Conservation (phyloP, 1,139 yeast genomes). For the Geotrichum aggregatum region DNA sequence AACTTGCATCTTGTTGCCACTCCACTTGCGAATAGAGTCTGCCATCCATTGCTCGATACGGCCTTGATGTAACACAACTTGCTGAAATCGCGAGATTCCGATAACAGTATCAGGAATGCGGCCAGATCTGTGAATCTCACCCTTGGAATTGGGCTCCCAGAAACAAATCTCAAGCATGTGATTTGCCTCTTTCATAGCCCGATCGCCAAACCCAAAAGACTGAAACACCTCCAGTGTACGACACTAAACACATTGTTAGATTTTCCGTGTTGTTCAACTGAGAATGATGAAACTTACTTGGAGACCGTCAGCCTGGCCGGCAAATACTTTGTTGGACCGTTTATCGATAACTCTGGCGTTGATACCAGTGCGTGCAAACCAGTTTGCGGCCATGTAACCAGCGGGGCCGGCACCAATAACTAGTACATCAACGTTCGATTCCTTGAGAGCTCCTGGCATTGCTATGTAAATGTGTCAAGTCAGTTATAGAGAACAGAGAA, state of each 20-base stretch:
- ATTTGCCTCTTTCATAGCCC: slow-evolving; percentile 37
- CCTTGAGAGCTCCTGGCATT: slow-evolving; percentile 21
- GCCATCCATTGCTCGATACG: slow-evolving; percentile 37
- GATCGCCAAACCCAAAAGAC: slow-evolving; percentile 37
- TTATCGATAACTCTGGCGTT: slow-evolving; percentile 39
- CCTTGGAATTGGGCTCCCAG: slow-evolving; percentile 27
- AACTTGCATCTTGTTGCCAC: slow-evolving; percentile 30
- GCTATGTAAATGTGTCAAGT: background rate
- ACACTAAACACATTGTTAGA: slow-evolving; percentile 19
- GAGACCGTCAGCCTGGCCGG: slow-evolving; percentile 44
- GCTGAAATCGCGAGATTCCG: slow-evolving; percentile 38
- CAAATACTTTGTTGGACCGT: slow-evolving; percentile 34
- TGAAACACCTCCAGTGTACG: slow-evolving; percentile 40
- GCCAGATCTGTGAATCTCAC: slow-evolving; percentile 30
- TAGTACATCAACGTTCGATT: slow-evolving; percentile 38
- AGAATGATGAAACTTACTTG: slow-evolving; percentile 22
- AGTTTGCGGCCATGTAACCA: slow-evolving; percentile 37
- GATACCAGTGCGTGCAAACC: slow-evolving; percentile 39
- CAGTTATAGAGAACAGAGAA: background rate
- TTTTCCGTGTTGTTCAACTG: background rate
- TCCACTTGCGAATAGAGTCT: slow-evolving; percentile 35
- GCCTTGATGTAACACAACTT: slow-evolving; percentile 40
- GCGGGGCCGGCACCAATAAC: slow-evolving; percentile 44
- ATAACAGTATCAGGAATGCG: slow-evolving; percentile 37
- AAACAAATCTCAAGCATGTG: slow-evolving; percentile 32